Evolutionary conservation across 2,329 filamentous ascomycete species (phyloP).

Genomic region (Graphilbum ipis-grandicollis): DNA sequence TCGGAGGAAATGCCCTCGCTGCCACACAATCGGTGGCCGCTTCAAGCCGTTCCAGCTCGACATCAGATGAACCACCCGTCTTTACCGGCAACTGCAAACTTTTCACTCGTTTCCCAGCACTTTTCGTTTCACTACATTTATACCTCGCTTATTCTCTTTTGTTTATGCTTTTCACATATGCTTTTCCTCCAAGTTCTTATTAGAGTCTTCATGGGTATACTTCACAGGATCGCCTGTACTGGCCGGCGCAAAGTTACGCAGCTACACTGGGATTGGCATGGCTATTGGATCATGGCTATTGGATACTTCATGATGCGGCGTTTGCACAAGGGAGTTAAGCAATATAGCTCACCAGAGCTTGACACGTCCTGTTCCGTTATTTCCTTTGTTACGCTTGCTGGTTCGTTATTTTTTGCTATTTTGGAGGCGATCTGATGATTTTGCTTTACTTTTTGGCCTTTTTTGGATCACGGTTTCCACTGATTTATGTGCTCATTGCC

Average conservation of each 20-base stretch:
- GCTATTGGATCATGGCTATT: background rate
- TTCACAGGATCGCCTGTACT: background rate
- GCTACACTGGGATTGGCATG: background rate
- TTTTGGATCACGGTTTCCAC: too few relatives aligned
- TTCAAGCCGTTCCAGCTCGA: conserved; percentile 80
- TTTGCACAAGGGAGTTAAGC: too few relatives aligned
- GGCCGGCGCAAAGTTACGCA: background rate
- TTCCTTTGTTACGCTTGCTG: too few relatives aligned
- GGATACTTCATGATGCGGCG: background rate
- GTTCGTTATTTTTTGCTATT: too few relatives aligned
- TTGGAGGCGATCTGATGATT: too few relatives aligned
- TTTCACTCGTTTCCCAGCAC: background rate
- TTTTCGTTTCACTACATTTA: background rate
- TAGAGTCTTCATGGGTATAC: too few relatives aligned
- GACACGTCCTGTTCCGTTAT: too few relatives aligned
- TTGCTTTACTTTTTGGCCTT: too few relatives aligned
- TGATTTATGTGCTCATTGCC: too few relatives aligned
- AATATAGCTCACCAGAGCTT: too few relatives aligned
- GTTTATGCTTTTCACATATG: background rate
- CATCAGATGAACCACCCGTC: conserved; percentile 37
- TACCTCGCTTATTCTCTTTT: background rate
- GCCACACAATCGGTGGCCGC: conserved; percentile 59
- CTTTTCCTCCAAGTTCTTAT: too few relatives aligned
- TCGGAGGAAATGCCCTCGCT: conserved; percentile 60
- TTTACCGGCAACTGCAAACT: too few relatives aligned